Evolutionary conservation across 1,139 yeast species (phyloP), one percentile per base, ranked within the genome.

Genomic region (Geotrichum bryndzae): DNA sequence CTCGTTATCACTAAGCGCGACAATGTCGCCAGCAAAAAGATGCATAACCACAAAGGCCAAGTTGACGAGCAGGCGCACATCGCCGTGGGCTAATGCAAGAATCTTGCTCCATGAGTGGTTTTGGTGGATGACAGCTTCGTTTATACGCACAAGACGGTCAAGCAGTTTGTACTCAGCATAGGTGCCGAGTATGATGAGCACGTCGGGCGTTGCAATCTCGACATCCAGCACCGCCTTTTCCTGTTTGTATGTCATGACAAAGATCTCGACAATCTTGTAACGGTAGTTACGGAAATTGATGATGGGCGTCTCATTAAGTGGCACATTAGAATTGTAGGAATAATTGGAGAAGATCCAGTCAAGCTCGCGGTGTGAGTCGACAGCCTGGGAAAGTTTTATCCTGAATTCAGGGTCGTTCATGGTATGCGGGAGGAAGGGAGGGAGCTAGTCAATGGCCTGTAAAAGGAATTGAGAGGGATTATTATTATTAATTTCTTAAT

Each of bases 281-380:
- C 64, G 54, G 56, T 62, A 62, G 45, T 62, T 62, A 53, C 64
- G 57, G 53, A 62, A 62, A 61, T 62, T 62, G 41, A 46, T 60
- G 51, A 62, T 57, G 10, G 64, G 64, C 5, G 64, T 62, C 29
- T 62, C 64, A 50, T 62, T 53, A 23, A 59, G 52, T 3, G 50
- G 59, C 18, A 60, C 62, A 18, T 46, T 56, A 4, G 62, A 54
- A 11, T 54, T 48, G 18, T 54, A 54, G 2, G 61, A 31, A 31
- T 52, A 62, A 35, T 58, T 51, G 15, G 58, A 56, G 25, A 56
- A 27, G 2, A 62, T 57, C 64, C 64, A 62, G 38, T 62, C 63
- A 54, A 62, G 50, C 22, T 62, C 64, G 25, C 50, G 22, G 41
- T 57, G 54, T 15, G 56, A 48, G 15, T 59, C 55, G 15, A 62